Evolutionary conservation across 148 eudicot genomes (phyloP).

Genomic region (Vaccinium myrtillus): DNA sequence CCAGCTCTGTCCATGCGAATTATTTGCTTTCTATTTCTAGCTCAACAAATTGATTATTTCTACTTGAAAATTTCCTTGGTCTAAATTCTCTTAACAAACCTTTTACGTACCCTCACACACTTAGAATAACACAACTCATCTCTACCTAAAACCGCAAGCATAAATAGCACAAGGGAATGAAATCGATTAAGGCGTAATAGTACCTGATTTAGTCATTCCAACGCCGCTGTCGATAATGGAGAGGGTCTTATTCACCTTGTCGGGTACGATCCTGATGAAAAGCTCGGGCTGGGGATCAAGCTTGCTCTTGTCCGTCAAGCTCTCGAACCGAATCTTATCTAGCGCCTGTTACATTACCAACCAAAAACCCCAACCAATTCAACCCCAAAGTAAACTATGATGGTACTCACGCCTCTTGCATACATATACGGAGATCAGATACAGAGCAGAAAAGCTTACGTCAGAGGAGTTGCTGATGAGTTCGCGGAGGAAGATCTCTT

Average conservation of each 20-base stretch:
- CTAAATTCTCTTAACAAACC: too few species aligned
- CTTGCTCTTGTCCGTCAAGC: constrained; percentile 15
- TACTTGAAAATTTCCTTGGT: too few species aligned
- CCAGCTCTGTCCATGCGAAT: too few species aligned
- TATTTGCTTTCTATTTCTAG: too few species aligned
- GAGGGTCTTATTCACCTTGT: constrained; percentile 10
- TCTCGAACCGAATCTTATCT: constrained; percentile 8
- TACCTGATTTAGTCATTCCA: constrained; percentile 15
- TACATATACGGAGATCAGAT: too few species aligned
- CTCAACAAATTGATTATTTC: too few species aligned
- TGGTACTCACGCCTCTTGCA: too few species aligned
- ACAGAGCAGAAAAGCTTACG: background rate
- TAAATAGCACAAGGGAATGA: background rate
- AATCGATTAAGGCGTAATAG: background rate
- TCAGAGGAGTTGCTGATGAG: constrained; percentile 16
- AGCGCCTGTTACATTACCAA: background rate
- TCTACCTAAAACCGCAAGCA: too few species aligned
- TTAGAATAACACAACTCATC: too few species aligned
- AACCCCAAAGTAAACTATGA: too few species aligned
- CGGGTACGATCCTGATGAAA: constrained; percentile 7
- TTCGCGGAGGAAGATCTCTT: constrained; percentile 14
- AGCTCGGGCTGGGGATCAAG: constrained; percentile 5
- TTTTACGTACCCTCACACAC: too few species aligned
- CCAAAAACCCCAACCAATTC: background rate
- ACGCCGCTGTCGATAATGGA: constrained; percentile 14